Percentiles rank a stretch among this genome's conserved stretches.
Evolutionary conservation across 2,329 filamentous ascomycete species (phyloP).

Genomic region (Colletotrichum sidae): DNA sequence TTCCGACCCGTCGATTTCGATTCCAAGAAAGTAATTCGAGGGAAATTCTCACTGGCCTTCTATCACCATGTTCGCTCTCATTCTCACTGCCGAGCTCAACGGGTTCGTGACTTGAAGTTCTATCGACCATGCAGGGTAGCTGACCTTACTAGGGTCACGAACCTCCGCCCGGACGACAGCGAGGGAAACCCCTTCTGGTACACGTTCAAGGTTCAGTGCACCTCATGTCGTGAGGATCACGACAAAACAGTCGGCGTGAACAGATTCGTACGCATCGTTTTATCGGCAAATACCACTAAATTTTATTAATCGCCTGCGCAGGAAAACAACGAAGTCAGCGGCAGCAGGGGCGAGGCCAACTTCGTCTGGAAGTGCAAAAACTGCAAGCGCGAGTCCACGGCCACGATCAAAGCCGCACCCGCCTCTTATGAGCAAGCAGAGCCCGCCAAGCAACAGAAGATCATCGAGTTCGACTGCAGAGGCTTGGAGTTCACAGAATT

Average conservation of each 20-base stretch:
- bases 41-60: neutral
- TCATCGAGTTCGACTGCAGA: constrained; percentile 93
- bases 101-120: constrained; percentile 62
- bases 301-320: constrained; percentile 49
- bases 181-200: constrained; percentile 90
- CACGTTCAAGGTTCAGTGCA: constrained; percentile 98
- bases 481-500: constrained; percentile 94
- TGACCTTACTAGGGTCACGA: constrained; percentile 77
- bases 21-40: neutral
- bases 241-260: constrained; percentile 87
- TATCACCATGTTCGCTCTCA: constrained; percentile 71
- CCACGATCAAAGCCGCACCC: constrained; percentile 82
- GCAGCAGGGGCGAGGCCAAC: constrained; percentile 94
- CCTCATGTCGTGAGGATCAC: constrained; percentile 93
- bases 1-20: neutral
- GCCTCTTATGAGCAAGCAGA: constrained; percentile 77
- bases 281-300: fast-evolving
- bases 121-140: neutral
- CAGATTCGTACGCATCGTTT: constrained; percentile 78
- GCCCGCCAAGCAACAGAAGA: constrained; percentile 79
- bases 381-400: constrained; percentile 93
- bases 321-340: constrained; percentile 92
- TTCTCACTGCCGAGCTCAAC: constrained; percentile 74
- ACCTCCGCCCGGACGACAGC: constrained; percentile 86
- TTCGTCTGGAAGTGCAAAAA: constrained; percentile 99